These are phyloP conservation scores for Drechslerella coelobrocha DNA, from an alignment of 2,329 filamentous ascomycete species.

Conservation along the genomic window DNA sequence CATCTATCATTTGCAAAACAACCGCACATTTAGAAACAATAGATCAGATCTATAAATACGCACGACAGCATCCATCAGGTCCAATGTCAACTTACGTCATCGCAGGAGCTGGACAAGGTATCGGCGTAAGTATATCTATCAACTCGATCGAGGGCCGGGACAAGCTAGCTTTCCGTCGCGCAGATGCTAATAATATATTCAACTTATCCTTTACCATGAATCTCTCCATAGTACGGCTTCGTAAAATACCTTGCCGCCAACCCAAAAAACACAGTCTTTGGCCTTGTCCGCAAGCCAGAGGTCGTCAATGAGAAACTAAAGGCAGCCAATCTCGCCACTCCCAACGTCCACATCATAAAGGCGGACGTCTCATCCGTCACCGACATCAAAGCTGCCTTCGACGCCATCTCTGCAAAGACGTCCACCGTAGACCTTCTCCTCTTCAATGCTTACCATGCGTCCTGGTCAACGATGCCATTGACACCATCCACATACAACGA, in stretches of 20 bases:
- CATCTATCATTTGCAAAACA: no score
- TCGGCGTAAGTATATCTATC: slow-evolving; percentile 54
- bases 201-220: no score
- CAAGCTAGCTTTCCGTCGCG: no score
- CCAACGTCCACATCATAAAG: slow-evolving; percentile 58
- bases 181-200: no score
- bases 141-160: background rate
- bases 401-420: slow-evolving; percentile 55
- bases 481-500: slow-evolving; percentile 2
- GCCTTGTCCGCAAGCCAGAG: slow-evolving; percentile 57
- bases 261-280: slow-evolving; percentile 58
- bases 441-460: slow-evolving; percentile 58
- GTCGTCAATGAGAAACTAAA: slow-evolving; percentile 54
- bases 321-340: slow-evolving; percentile 47
- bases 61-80: no score
- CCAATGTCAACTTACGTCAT: slow-evolving; percentile 56
- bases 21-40: background rate
- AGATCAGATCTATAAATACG: background rate
- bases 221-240: slow-evolving; percentile 52
- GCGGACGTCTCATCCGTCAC: slow-evolving; percentile 56
- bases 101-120: slow-evolving; percentile 57
- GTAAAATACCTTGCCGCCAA: slow-evolving; percentile 56
- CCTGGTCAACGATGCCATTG: slow-evolving; percentile 48
- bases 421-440: slow-evolving; percentile 59
- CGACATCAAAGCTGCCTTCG: slow-evolving; percentile 57